Conservation (phyloP, 495 filamentous ascomycete species). For the Platismatia glauca region DNA sequence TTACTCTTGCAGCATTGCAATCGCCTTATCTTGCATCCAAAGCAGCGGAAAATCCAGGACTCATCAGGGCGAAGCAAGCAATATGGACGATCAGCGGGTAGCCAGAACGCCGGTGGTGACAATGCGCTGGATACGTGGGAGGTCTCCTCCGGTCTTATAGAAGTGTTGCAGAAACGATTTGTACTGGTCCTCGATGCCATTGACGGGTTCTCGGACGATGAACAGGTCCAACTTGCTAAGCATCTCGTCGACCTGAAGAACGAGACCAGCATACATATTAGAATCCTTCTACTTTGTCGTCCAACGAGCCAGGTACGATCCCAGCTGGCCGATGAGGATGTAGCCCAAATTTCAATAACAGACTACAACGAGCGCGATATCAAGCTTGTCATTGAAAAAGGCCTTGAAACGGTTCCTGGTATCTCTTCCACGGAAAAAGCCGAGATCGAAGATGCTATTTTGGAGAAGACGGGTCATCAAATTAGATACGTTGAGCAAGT, state of each 20-base stretch:
- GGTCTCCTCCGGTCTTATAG: no score
- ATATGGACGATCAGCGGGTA: not conserved
- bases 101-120: slow-evolving; percentile 3
- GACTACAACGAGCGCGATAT: no score
- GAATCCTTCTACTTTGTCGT: slow-evolving; percentile 11
- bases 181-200: no score
- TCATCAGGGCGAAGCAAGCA: not conserved
- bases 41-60: no score
- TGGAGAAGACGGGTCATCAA: slow-evolving; percentile 12
- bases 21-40: no score
- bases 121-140: no score
- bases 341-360: not conserved
- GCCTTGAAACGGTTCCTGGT: no score
- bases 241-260: slow-evolving; percentile 6
- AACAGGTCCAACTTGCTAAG: slow-evolving; percentile 5
- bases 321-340: slow-evolving; percentile 7
- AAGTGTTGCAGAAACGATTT: no score
- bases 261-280: slow-evolving; percentile 2
- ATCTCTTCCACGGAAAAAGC: no score
- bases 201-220: no score
- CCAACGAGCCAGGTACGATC: slow-evolving; percentile 13
- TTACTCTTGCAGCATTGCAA: no score
- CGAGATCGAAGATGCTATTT: slow-evolving; percentile 7
- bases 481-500: slow-evolving; percentile 14
- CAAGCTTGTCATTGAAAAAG: no score